phyloP scores from a whole-genome alignment of 2,329 filamentous ascomycete species.

The Aplosporella prunicola region DNA sequence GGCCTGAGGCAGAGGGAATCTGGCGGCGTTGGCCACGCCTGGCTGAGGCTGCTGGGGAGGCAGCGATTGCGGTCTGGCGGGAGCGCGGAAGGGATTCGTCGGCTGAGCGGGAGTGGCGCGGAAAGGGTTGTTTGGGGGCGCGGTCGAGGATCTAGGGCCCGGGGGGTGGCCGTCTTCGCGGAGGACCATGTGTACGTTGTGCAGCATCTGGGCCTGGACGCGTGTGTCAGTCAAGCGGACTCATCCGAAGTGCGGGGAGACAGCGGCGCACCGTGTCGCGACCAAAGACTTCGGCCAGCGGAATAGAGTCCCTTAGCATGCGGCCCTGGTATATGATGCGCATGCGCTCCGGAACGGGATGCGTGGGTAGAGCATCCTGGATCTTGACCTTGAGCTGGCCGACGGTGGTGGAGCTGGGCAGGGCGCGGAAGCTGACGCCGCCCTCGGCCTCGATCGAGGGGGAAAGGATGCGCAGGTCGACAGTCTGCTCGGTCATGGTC shows the following conservation, averaged over 20 bases:
- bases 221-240: too few species aligned
- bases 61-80: conserved; percentile 7
- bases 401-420: conserved; percentile 36
- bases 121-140: conserved; percentile 31
- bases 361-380: conserved; percentile 36
- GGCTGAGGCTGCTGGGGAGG: conserved; percentile 21
- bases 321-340: conserved; percentile 50
- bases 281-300: conserved; percentile 43
- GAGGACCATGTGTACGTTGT: conserved; percentile 12
- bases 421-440: conserved; percentile 22
- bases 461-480: conserved; percentile 32
- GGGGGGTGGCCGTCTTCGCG: conserved; percentile 14
- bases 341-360: conserved; percentile 35
- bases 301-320: conserved; percentile 40
- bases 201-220: conserved; percentile 1
- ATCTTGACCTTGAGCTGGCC: conserved; percentile 45
- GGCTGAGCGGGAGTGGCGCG: conserved; percentile 15
- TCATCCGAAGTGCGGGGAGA: not conserved
- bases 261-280: conserved; percentile 12
- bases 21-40: not conserved
- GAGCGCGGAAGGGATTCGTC: conserved; percentile 24
- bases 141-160: conserved; percentile 20
- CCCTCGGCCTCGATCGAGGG: conserved; percentile 29
- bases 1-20: not conserved
- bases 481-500: conserved; percentile 6